Base-by-base conservation (phyloP, 805 yeast species). In the Candida vartiovaarae region DNA sequence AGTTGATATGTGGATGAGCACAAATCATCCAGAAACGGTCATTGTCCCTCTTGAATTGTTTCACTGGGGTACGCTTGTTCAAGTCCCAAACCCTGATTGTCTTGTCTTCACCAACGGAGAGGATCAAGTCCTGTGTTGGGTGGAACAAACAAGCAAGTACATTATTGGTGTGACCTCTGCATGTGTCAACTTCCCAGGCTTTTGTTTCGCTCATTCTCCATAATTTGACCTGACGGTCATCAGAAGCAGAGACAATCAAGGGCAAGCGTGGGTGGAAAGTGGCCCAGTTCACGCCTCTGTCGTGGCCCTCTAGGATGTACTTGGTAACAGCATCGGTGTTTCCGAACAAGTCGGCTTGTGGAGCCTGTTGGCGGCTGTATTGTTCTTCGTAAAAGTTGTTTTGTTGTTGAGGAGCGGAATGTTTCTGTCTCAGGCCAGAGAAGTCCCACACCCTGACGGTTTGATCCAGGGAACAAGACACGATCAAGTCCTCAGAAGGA, bases 371-470 rank as follows among this genome's bases (percentile, higher is more conserved):
- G 39, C 66, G 63, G 43, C 58, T 57, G 50, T 64, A 62, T 52
- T 62, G 71, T 47, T 61, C 78, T 56, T 60, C 76, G 46, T 70
- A 71, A 47, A 70, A 53, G 48, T 60, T 61, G 46, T 64, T 61
- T 24, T 26, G 20, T 8, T 34, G 36, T 26, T 78, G 78, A 9
- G 84, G 84, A 29, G 98, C 97, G 31, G 96, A 86, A 67, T 93
- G 97, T 64, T 86, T 88, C 71, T 91, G 88, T 64, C 96, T 79
- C 60, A 93, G 76, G 2, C 96, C 97, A 10, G 95, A 78, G 53
- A 93, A 91, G 68, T 95, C 99, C 99, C 99, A 93, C 34, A 93
- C 96, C 57, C 99, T 82, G 32, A 93, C 97, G n/a, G 97, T 88
- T 69, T 89, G 96, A 71, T 93, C 99, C 62, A 95, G 74, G 4